phyloP scores from a whole-genome alignment of 2,329 filamentous ascomycete species.

The Fusarium nisikadoi region DNA sequence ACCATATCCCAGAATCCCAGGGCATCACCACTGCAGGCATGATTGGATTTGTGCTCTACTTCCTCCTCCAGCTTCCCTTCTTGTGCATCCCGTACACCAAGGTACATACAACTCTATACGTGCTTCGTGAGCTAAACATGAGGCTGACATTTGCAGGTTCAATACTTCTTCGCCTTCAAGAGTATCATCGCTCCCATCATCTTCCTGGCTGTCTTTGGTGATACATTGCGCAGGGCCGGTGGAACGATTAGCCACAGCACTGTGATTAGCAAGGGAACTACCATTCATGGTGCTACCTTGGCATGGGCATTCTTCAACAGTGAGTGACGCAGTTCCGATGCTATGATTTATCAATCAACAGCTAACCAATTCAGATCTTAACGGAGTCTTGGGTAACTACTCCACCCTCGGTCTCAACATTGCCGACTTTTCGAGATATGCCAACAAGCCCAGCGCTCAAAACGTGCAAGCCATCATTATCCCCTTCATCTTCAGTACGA shows the following conservation, averaged over 20 bases:
- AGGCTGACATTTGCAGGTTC: neutral
- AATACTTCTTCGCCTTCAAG: slow-evolving; percentile 10
- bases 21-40: slow-evolving; percentile 4
- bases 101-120: neutral
- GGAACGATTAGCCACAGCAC: slow-evolving; percentile 4
- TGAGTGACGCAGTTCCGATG: neutral
- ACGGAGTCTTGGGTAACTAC: slow-evolving; percentile 12
- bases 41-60: slow-evolving; percentile 7
- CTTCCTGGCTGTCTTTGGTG: slow-evolving; percentile 4
- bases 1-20: neutral
- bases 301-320: slow-evolving; percentile 3
- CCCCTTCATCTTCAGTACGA: slow-evolving; percentile 1
- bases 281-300: slow-evolving; percentile 4
- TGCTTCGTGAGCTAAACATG: rapidly evolving
- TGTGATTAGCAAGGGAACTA: slow-evolving; percentile 1
- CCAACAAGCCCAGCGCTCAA: slow-evolving; percentile 9
- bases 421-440: slow-evolving; percentile 12
- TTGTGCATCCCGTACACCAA: slow-evolving; percentile 4
- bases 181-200: slow-evolving; percentile 2
- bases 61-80: slow-evolving; percentile 12
- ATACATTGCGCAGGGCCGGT: slow-evolving; percentile 1
- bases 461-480: slow-evolving; percentile 7
- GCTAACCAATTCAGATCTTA: neutral
- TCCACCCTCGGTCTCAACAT: slow-evolving; percentile 7
- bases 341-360: neutral